These are phyloP conservation scores for Helminthosporium solani DNA, from an alignment of 2,329 filamentous ascomycete species.

Conservation along the genomic window DNA sequence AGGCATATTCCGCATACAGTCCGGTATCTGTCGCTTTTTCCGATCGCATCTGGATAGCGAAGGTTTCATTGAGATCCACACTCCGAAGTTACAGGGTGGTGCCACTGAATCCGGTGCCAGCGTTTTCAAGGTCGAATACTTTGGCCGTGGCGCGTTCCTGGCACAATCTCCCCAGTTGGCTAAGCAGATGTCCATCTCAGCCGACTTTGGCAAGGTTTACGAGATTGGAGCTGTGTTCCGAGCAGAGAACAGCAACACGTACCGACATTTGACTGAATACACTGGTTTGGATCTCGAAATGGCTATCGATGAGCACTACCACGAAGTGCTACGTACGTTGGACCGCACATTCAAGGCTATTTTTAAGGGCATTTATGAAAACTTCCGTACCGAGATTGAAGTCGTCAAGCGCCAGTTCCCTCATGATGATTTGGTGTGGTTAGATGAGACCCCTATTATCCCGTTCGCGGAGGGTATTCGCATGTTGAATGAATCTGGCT, in stretches of 20 bases:
- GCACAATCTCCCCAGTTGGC: conserved; percentile 89
- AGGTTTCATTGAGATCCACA: conserved; percentile 90
- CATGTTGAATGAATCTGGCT: conserved; percentile 76
- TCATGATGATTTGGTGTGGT: conserved; percentile 80
- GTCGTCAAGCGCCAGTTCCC: conserved; percentile 81
- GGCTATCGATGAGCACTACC: conserved; percentile 84
- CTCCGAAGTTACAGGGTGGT: conserved; percentile 84
- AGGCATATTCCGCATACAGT: conserved; percentile 83
- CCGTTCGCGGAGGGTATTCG: conserved; percentile 76
- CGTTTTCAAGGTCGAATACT: conserved; percentile 91
- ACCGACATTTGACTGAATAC: conserved; percentile 91
- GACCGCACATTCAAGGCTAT: conserved; percentile 81
- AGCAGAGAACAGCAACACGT: conserved; percentile 93
- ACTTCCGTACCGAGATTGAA: conserved; percentile 71
- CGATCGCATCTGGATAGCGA: conserved; percentile 70
- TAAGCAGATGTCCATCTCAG: conserved; percentile 89
- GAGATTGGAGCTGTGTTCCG: conserved; percentile 90
- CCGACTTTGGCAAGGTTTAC: conserved; percentile 86
- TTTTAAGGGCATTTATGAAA: conserved; percentile 68
- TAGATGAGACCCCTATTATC: conserved; percentile 80
- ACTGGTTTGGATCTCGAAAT: conserved; percentile 92
- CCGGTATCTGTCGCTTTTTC: conserved; percentile 77
- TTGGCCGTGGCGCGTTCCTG: conserved; percentile 80
- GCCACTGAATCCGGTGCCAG: conserved; percentile 90
- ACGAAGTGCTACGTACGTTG: conserved; percentile 78